Conservation (phyloP, 148 eudicot genomes). For the Polygonum maritimum region DNA sequence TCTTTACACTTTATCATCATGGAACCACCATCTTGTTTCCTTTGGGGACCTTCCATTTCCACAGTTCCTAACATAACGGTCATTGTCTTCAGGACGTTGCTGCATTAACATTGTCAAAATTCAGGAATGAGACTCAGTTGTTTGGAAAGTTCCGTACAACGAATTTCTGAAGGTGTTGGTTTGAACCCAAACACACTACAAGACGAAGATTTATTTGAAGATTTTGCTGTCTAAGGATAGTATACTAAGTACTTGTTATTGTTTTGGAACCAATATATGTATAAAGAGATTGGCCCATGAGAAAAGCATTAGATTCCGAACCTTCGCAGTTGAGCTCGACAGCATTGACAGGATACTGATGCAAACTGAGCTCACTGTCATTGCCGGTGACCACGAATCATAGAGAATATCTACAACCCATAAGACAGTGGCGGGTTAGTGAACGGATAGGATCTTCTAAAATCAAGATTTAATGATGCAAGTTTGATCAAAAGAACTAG, state of each 20-base stretch:
- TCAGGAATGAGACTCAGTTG: not conserved
- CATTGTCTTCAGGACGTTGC: slow-evolving; percentile 88
- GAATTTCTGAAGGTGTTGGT: no score
- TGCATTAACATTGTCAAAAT: slow-evolving; percentile 31
- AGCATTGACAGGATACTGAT: slow-evolving; percentile 78
- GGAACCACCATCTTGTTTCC: slow-evolving; percentile 98
- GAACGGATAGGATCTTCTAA: not conserved
- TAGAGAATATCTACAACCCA: slow-evolving; percentile 53
- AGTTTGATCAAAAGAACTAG: not conserved
- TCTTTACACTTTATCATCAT: slow-evolving; percentile 73
- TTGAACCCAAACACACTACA: not conserved
- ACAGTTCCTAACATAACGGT: slow-evolving; percentile 79
- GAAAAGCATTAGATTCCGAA: slow-evolving; percentile 15
- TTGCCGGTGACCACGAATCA: slow-evolving; percentile 78
- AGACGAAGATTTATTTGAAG: not conserved
- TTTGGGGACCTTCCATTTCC: slow-evolving; percentile 81
- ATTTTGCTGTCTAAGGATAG: not conserved
- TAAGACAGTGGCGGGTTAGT: not conserved
- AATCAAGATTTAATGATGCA: not conserved
- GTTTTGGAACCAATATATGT: not conserved
- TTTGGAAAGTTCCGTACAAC: not conserved
- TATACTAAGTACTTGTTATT: not conserved
- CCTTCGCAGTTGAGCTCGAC: slow-evolving; percentile 61
- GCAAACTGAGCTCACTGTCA: slow-evolving; percentile 74
- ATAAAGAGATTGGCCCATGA: not conserved